Base-by-base conservation (phyloP, 2,329 filamentous ascomycete genomes). In the Talaromyces atroroseus region DNA sequence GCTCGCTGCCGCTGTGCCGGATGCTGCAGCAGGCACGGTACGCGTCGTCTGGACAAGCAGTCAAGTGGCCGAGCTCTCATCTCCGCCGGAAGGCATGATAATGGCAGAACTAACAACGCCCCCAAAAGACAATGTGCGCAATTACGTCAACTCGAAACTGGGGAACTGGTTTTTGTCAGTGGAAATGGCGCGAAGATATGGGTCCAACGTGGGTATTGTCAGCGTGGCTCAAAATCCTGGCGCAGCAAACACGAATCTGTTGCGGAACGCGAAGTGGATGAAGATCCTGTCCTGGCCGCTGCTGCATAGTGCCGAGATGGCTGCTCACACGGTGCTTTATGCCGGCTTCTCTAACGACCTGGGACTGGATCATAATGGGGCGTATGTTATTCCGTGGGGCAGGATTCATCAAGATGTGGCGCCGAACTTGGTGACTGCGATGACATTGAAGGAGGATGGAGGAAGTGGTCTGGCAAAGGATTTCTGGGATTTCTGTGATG, bases 401-500 rank as follows among this genome's bases (percentile, higher is more conserved):
- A 21, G 40, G n/a, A 44, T 44, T 2, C 50, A 52, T 20, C 5
- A 11, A 8, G 26, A 45, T 14, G 50, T 44, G 26, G 38, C 49
- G 3, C 49, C 49, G 38, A 52, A 34, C 23, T 52, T 45, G 50
- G 10, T 12, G 50, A 16, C 50, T 21, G 59, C 62, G n/a, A 58
- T 62, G 2, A 65, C 62, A 58, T 32, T 50, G n/a, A 57, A 62
- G 36, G 59, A 54, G 26, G 62, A 69, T 12, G 68, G 64, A 10
- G 63, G 65, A 26, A 67, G 58, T 32, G 70, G 68, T 2, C 59
- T 63, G 36, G 66, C 67, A 40, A 58, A 60, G 60, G 68, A 67
- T 61, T 68, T 77, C 48, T 76, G 71, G 71, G 67, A 70, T 50
- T 75, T 70, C 66, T 74, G 70, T 62, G 73, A 75, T 62, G 65